phyloP scores from a whole-genome alignment of 345 rosid genomes.

The Cochlearia excelsa region DNA sequence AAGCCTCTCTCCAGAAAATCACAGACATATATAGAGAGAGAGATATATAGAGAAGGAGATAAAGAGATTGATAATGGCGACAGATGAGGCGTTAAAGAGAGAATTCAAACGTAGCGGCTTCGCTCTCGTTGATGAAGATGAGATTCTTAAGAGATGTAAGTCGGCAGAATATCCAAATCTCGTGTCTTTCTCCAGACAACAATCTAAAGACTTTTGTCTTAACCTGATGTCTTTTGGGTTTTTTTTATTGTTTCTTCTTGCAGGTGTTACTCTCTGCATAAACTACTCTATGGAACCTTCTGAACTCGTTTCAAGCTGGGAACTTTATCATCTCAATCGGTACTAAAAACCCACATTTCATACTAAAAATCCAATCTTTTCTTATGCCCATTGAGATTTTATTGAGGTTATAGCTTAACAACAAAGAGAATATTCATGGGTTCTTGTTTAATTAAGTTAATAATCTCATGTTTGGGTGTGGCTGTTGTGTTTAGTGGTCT shows the following conservation, averaged over 20 bases:
- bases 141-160: conserved; percentile 67
- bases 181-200: conserved; percentile 7
- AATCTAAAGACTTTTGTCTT: background rate
- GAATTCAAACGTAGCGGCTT: conserved; percentile 68
- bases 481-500: background rate
- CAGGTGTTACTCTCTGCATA: conserved; percentile 75
- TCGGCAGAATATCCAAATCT: background rate
- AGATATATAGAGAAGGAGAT: conserved; percentile 20
- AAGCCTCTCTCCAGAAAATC: conserved; percentile 34
- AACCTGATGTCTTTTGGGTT: background rate
- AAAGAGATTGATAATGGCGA: conserved; percentile 25
- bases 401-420: background rate
- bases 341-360: conserved; percentile 28
- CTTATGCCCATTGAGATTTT: too few relatives aligned
- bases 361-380: background rate
- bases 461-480: background rate
- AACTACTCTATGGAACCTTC: conserved; percentile 70
- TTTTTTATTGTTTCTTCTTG: background rate
- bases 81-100: conserved; percentile 69
- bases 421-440: background rate
- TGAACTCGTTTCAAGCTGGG: conserved; percentile 91
- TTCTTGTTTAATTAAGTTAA: background rate
- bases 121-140: conserved; percentile 54
- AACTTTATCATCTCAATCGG: conserved; percentile 83
- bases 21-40: conserved; percentile 5